Evolutionary conservation across 2,329 filamentous ascomycete species (phyloP), one percentile per base, ranked within the genome.

Genomic region (Trichoderma pleuroti): DNA sequence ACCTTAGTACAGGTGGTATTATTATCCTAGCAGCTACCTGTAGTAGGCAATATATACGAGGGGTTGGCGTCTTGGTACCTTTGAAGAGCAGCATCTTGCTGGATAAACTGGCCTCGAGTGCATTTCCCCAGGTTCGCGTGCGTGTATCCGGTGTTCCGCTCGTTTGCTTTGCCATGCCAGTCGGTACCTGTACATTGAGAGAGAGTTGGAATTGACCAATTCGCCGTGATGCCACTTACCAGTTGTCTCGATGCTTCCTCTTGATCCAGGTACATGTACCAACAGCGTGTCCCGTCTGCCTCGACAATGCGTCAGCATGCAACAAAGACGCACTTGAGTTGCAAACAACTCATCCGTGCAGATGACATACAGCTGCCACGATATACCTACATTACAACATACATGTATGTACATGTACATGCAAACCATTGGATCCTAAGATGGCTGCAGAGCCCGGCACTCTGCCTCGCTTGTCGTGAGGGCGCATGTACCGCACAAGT

Each of bases 321-420:
- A 46, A 30, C 12, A 26, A 67, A 67, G 49, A 46, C 26, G 63
- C 63, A 56, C 63, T 66, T 59, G 28, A 59, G 32, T 24, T 28
- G 63, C 49, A 66, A 66, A 68, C 66, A 68, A 68, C 66, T 68
- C 66, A 68, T 60, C 42, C 66, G 24, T 68, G 66, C 66, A 68
- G 66, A 68, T 68, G 66, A 60, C 54, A 61, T 36, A 68, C 36
- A 64, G 42, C 30, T 65, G 9, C 62, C 49, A 65, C 61, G n/a
- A 24, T 46, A 46, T 49, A 34, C 26, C 49, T 9, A 42, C 39
- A 16, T 18, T 30, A 26, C 54, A 59, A 42, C 63, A 32, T 49
- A 57, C 54, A 49, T 61, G 39, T 4, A 11, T 36, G 6, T 34
- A 39, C 49, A 21, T n/a, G 49, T 52, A 30, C 30, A 28, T 61